These are phyloP conservation scores for Lathyrus sativus DNA, from an alignment of 306 rosid genomes.

Conservation along the genomic window DNA sequence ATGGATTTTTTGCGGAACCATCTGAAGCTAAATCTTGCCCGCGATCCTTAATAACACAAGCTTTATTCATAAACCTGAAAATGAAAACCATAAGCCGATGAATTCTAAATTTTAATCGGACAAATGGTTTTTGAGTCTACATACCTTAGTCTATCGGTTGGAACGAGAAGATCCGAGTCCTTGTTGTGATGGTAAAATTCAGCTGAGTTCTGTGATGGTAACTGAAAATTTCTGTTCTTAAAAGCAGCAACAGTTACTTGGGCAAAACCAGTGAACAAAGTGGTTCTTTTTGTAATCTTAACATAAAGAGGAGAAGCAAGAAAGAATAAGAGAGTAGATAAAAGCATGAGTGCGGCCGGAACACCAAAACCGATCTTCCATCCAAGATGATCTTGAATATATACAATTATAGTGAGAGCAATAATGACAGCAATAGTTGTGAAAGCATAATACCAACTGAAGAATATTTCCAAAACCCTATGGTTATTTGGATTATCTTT, in stretches of 20 bases:
- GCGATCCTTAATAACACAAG: constrained; percentile 52
- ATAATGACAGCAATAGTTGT: constrained; percentile 48
- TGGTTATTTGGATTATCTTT: constrained; percentile 51
- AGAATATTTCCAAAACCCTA: constrained; percentile 59
- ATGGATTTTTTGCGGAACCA: constrained; percentile 59
- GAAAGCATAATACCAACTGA: constrained; percentile 67
- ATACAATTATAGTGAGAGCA: constrained; percentile 59
- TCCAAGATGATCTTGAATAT: constrained; percentile 59
- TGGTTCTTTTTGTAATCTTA: constrained; percentile 46
- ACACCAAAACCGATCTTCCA: constrained; percentile 75
- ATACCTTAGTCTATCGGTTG: constrained; percentile 66
- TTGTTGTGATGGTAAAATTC: constrained; percentile 45
- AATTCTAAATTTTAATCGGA: not conserved
- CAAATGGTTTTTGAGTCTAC: not conserved
- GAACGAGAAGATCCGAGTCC: constrained; percentile 50
- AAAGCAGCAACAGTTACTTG: constrained; percentile 51
- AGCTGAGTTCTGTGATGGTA: constrained; percentile 40
- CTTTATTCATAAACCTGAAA: constrained; percentile 64
- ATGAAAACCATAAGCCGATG: not conserved
- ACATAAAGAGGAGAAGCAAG: constrained; percentile 62
- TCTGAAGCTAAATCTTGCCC: constrained; percentile 52
- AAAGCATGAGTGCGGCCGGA: constrained; percentile 61
- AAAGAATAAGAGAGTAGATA: constrained; percentile 49
- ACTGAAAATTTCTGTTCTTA: constrained; percentile 53
- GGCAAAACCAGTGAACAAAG: constrained; percentile 57